These are phyloP conservation scores for Cordyceps militaris DNA, from an alignment of 2,329 filamentous ascomycete genomes.

Conservation along the genomic window DNA sequence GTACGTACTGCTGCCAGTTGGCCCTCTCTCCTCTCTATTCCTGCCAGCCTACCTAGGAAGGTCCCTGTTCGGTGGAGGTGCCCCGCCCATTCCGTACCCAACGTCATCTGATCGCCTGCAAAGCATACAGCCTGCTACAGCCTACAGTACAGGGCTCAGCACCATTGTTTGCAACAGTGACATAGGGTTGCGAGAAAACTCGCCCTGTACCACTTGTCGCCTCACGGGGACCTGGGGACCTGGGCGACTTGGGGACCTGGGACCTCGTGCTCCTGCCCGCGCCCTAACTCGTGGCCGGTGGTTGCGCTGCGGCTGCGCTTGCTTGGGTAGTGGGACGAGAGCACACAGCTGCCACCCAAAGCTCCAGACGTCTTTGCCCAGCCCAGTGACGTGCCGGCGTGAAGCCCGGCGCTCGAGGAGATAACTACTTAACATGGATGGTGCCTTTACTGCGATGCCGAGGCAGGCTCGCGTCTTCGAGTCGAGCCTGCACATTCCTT, in stretches of 20 bases:
- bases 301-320: background rate
- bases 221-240: no score
- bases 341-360: background rate
- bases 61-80: background rate
- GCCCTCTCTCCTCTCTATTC: no score
- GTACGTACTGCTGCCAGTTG: no score
- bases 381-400: background rate
- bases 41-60: no score
- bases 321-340: background rate
- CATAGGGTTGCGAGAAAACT: background rate
- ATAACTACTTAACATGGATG: conserved; percentile 7
- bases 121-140: background rate
- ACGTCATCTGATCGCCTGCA: conserved; percentile 7
- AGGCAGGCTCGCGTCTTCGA: conserved; percentile 10
- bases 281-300: background rate
- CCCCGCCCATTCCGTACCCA: conserved; percentile 1
- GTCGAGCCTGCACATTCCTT: background rate
- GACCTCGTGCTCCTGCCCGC: no score
- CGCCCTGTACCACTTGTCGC: background rate
- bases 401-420: background rate
- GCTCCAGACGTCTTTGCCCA: background rate
- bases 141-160: background rate
- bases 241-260: no score
- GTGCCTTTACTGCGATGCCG: conserved; percentile 5
- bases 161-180: background rate